Evolutionary conservation across 2,329 filamentous ascomycete genomes (phyloP).

Genomic region (Polytolypa hystricis): DNA sequence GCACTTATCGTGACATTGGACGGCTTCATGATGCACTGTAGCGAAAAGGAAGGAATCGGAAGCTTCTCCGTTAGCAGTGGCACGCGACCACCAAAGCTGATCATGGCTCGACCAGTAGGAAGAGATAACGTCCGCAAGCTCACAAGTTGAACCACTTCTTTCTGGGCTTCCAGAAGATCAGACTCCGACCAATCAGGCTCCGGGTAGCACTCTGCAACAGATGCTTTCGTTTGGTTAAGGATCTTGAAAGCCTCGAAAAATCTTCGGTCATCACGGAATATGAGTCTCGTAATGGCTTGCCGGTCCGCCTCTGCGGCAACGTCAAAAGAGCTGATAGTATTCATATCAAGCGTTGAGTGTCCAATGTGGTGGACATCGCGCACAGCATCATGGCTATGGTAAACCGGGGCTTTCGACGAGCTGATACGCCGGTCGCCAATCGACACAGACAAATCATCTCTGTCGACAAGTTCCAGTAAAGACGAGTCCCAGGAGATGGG

Average conservation of each 20-base stretch:
- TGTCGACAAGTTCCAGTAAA: slow-evolving; percentile 63
- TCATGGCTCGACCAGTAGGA: slow-evolving; percentile 72
- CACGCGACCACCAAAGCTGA: slow-evolving; percentile 77
- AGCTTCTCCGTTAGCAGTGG: slow-evolving; percentile 90
- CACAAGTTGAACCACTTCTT: slow-evolving; percentile 74
- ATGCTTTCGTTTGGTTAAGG: slow-evolving; percentile 72
- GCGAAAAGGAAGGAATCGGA: slow-evolving; percentile 77
- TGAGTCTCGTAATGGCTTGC: slow-evolving; percentile 67
- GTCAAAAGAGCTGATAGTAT: slow-evolving; percentile 50
- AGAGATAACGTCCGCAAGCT: slow-evolving; percentile 82
- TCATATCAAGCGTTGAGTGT: slow-evolving; percentile 36
- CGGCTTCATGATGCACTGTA: slow-evolving; percentile 84
- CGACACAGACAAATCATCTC: slow-evolving; percentile 66
- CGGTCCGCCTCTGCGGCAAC: slow-evolving; percentile 76
- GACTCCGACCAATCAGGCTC: slow-evolving; percentile 73
- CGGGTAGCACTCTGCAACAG: slow-evolving; percentile 64
- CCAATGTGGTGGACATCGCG: slow-evolving; percentile 75
- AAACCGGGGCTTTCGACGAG: slow-evolving; percentile 23
- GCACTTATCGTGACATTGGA: slow-evolving; percentile 88
- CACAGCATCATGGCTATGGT: slow-evolving; percentile 53
- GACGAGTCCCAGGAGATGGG: slow-evolving; percentile 63
- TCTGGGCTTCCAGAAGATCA: slow-evolving; percentile 82
- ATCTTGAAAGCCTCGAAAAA: slow-evolving; percentile 76
- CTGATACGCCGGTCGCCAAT: slow-evolving; percentile 39
- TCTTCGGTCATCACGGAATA: slow-evolving; percentile 86